Base-by-base conservation (phyloP, 345 rosid genomes). In the Rhodomyrtus tomentosa region DNA sequence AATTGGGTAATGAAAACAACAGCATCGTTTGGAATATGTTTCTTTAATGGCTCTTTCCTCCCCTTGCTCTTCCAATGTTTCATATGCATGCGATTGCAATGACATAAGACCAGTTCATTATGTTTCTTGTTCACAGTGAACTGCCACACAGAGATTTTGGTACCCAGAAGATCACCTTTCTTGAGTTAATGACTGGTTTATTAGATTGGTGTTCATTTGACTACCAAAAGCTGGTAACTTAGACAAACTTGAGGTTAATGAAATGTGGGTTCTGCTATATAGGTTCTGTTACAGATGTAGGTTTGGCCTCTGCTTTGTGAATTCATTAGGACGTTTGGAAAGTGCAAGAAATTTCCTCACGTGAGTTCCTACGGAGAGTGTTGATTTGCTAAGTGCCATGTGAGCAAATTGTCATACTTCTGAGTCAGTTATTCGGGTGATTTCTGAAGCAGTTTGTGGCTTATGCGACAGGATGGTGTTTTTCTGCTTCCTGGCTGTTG, bases 401-500 rank as follows among this genome's bases (percentile, higher is more conserved):
- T 68, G 25, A 62, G 42, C 29, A 32, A 62, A 62, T 16, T 51
- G 42, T 62, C 22, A 7, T 32, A 32, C 74, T 36, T 68, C 24
- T 68, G 24, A 24, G 32, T 36, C 76, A 68, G 76, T 68, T 32
- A 36, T 32, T 2, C 0, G 12, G 76, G 76, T 36, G 25, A 68
- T 36, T 36, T 68, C 25, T 68, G 76, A 82, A 58, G 79, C 21
- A 36, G 11, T 21, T 13, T 5, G 0, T 36, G 45, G 50, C 52
- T 50, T 59, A 36, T 53, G 59, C 3, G 27, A 87, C 88, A 95
- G 98, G 95, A 91, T 86, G 98, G 98, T 83, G 94, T 92, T n/a
- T 96, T 93, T 90, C 91, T 97, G 80, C 99, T 97, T 90, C 98
- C 98, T 11, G 98, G 99, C 42, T 97, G 99, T 86, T 94, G 98